Evolutionary conservation across 2,329 filamentous ascomycete species (phyloP).

Genomic region (Colletotrichum ledebouriae): DNA sequence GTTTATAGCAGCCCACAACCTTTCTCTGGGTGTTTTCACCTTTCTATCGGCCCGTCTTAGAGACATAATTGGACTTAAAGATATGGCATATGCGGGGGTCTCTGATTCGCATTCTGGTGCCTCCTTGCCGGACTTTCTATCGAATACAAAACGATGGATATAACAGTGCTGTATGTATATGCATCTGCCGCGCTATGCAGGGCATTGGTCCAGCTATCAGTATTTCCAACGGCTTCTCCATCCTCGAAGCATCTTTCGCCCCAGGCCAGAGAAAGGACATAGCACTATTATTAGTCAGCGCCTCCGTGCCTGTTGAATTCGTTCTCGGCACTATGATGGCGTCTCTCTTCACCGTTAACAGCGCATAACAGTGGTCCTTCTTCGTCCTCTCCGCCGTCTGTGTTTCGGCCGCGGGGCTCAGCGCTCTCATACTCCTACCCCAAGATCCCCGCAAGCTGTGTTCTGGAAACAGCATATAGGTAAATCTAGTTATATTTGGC

Average conservation of each 20-base stretch:
- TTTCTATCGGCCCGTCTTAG: constrained; percentile 69
- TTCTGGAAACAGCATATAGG: constrained; percentile 47
- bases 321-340: constrained; percentile 49
- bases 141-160: constrained; percentile 18
- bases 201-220: constrained; percentile 68
- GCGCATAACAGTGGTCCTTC: constrained; percentile 24
- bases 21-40: constrained; percentile 70
- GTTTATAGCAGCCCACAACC: constrained; percentile 69
- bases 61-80: constrained; percentile 70
- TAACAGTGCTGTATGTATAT: constrained; percentile 58
- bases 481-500: constrained; percentile 50
- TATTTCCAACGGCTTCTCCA: constrained; percentile 68
- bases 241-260: constrained; percentile 66
- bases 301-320: constrained; percentile 50
- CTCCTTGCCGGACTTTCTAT: constrained; percentile 60
- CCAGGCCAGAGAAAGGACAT: constrained; percentile 52
- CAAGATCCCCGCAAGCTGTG: constrained; percentile 12
- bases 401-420: constrained; percentile 19
- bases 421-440: constrained; percentile 35
- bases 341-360: constrained; percentile 45
- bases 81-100: constrained; percentile 63
- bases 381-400: constrained; percentile 26
- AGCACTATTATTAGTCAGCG: constrained; percentile 53
- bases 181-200: constrained; percentile 62
- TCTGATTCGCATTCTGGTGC: constrained; percentile 68